Conservation (phyloP, 1,284 basidiomycete genomes). For the Peniophora sp. region DNA sequence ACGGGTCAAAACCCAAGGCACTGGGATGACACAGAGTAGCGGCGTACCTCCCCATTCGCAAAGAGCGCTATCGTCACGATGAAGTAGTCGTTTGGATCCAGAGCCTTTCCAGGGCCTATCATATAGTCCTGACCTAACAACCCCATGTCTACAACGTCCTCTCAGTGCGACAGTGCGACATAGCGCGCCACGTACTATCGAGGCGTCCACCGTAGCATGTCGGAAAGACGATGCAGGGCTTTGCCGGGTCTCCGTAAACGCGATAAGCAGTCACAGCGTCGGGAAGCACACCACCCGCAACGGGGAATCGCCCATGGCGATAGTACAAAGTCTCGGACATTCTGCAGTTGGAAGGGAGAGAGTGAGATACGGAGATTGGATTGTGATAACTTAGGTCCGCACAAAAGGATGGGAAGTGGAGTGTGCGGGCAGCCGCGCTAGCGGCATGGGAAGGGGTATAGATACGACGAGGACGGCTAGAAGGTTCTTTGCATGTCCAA, state of each 20-base stretch:
- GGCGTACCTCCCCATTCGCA: conserved; percentile 46
- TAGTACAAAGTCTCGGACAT: conserved; percentile 22
- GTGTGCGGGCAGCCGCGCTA: neutral
- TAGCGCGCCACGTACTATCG: conserved; percentile 17
- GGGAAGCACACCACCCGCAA: conserved; percentile 24
- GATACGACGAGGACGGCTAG: neutral
- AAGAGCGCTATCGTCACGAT: conserved; percentile 53
- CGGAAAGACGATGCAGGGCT: conserved; percentile 28
- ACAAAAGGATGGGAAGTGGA: neutral
- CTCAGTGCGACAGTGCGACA: neutral
- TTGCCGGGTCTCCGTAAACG: conserved; percentile 25
- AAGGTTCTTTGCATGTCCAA: too few relatives aligned
- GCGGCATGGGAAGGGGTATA: neutral
- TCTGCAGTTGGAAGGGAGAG: too few relatives aligned
- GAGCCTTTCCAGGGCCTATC: conserved; percentile 42
- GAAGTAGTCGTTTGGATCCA: conserved; percentile 43
- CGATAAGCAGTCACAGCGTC: conserved; percentile 26
- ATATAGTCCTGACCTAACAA: conserved; percentile 41
- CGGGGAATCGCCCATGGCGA: conserved; percentile 24
- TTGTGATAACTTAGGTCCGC: too few relatives aligned
- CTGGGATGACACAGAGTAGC: neutral
- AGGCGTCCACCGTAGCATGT: conserved; percentile 28
- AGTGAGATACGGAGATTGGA: neutral
- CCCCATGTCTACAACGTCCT: conserved; percentile 10
- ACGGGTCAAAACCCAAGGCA: neutral